Evolutionary conservation across 2,329 filamentous ascomycete species (phyloP).

Genomic region (Diaporthe vexans): DNA sequence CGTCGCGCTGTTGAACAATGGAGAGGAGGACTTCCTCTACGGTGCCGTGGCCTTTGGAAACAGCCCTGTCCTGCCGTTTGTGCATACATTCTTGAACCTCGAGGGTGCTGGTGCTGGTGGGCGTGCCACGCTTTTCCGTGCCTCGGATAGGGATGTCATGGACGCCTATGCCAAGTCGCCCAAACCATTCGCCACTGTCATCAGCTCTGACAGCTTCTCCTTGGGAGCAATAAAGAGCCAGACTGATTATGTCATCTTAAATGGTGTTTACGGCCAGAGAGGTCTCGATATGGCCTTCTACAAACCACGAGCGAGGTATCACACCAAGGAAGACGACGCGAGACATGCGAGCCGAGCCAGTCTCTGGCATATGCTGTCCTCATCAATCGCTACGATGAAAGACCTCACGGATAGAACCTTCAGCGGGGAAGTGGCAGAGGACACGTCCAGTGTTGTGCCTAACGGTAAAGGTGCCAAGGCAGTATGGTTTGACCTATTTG

Average conservation of each 20-base stretch:
- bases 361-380: constrained; percentile 96
- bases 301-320: constrained; percentile 86
- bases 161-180: constrained; percentile 79
- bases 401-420: constrained; percentile 79
- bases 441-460: constrained; percentile 71
- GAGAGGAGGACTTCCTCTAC: constrained; percentile 92
- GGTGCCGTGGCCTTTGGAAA: constrained; percentile 88
- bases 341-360: constrained; percentile 79
- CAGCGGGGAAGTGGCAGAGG: constrained; percentile 68
- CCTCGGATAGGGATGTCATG: constrained; percentile 89
- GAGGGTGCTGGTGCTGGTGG: constrained; percentile 96
- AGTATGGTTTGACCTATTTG: constrained; percentile 97
- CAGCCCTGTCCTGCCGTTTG: constrained; percentile 83
- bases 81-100: constrained; percentile 92
- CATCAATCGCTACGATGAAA: constrained; percentile 80
- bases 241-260: constrained; percentile 91
- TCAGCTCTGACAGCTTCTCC: constrained; percentile 88
- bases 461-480: constrained; percentile 77
- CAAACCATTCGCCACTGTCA: constrained; percentile 86
- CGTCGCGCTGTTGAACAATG: constrained; percentile 91
- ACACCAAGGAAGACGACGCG: constrained; percentile 90
- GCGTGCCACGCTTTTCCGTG: constrained; percentile 87
- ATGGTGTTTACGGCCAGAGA: constrained; percentile 81
- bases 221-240: constrained; percentile 83
- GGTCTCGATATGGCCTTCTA: constrained; percentile 95